These are phyloP conservation scores for Hygrophorus russula DNA, from an alignment of 768 basidiomycete species.

Conservation along the genomic window DNA sequence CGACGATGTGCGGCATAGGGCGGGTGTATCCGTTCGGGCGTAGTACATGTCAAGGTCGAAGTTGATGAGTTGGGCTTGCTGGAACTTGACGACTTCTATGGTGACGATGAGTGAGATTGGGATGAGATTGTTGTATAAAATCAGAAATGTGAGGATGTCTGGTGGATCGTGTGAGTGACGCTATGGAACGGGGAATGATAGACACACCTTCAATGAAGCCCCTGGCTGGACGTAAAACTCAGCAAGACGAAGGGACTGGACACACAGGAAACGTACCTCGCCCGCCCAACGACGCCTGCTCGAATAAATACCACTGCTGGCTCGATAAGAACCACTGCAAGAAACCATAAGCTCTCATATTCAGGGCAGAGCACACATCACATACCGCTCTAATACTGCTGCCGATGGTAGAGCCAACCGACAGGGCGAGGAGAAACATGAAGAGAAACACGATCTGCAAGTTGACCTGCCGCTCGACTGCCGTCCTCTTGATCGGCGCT, in stretches of 20 bases:
- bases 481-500: conserved; percentile 93
- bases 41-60: conserved; percentile 99
- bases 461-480: conserved; percentile 94
- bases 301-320: conserved; percentile 85
- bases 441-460: conserved; percentile 94
- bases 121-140: conserved; percentile 97
- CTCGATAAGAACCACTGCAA: conserved; percentile 68
- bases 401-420: conserved; percentile 86
- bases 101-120: conserved; percentile 99
- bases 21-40: conserved; percentile 88
- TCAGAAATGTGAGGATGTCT: conserved; percentile 98
- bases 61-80: conserved; percentile 96
- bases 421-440: conserved; percentile 74
- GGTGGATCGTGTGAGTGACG: conserved; percentile 11
- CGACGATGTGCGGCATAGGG: conserved; percentile 94
- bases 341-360: background rate
- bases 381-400: conserved; percentile 64
- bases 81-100: conserved; percentile 98
- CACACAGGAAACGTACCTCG: conserved; percentile 37
- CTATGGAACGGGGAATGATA: background rate
- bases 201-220: conserved; percentile 72
- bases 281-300: conserved; percentile 45
- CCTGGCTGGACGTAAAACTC: conserved; percentile 36
- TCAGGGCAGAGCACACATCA: background rate
- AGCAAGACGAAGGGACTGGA: conserved; percentile 2